phyloP scores from a whole-genome alignment of 352 stramenopile species.

The Pythium oligandrum region DNA sequence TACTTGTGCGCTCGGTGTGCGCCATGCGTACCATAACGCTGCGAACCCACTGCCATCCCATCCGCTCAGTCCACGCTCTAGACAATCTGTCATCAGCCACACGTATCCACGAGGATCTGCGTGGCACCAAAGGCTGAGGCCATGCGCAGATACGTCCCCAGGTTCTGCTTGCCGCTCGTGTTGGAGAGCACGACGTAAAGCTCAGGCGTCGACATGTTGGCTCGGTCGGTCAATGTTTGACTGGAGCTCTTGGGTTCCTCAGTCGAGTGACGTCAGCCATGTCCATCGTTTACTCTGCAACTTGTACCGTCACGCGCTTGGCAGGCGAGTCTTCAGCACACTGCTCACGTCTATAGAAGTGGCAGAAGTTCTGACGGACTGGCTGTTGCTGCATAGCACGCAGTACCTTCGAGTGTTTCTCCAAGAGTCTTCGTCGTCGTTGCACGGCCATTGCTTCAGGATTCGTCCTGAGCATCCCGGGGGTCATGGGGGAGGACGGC shows the following conservation, averaged over 20 bases:
- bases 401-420: slow-evolving; percentile 64
- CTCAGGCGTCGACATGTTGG: slow-evolving; percentile 12
- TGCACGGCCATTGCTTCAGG: slow-evolving; percentile 14
- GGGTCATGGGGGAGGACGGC: no score
- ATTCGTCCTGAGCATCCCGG: slow-evolving; percentile 4
- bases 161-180: slow-evolving; percentile 63
- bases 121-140: slow-evolving; percentile 65
- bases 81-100: no score
- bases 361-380: slow-evolving; percentile 52
- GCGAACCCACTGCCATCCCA: slow-evolving; percentile 34
- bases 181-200: slow-evolving; percentile 78
- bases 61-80: no score
- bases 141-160: slow-evolving; percentile 74
- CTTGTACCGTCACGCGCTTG: slow-evolving; percentile 25
- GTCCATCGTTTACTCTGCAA: slow-evolving; percentile 18
- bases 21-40: slow-evolving; percentile 75
- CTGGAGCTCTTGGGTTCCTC: neutral
- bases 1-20: slow-evolving; percentile 79
- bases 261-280: slow-evolving; percentile 12
- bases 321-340: slow-evolving; percentile 31
- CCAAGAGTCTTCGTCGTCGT: slow-evolving; percentile 19
- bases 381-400: slow-evolving; percentile 31
- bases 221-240: no score
- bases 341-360: slow-evolving; percentile 54
- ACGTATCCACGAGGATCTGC: slow-evolving; percentile 66